phyloP scores from a whole-genome alignment of 2,329 filamentous ascomycete genomes.

The Phialocephala sp. region DNA sequence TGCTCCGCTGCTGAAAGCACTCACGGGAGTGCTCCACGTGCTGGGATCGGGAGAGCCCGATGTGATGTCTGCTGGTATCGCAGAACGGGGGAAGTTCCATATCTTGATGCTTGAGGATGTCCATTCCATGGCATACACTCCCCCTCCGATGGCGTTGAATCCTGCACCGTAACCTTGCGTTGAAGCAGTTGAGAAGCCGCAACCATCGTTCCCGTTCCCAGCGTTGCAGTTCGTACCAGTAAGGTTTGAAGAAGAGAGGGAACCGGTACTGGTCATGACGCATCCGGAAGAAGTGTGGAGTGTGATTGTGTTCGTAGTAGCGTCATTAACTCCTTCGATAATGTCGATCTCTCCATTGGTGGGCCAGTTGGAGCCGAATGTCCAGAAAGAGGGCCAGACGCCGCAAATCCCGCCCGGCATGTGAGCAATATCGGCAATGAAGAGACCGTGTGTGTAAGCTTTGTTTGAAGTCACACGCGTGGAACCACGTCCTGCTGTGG shows the following conservation, averaged over 20 bases:
- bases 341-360: slow-evolving; percentile 77
- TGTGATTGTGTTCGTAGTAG: slow-evolving; percentile 64
- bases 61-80: slow-evolving; percentile 68
- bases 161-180: slow-evolving; percentile 66
- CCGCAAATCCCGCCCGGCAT: slow-evolving; percentile 64
- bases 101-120: slow-evolving; percentile 72
- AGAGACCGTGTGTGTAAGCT: slow-evolving; percentile 59
- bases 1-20: slow-evolving; percentile 61
- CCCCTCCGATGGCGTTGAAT: slow-evolving; percentile 74
- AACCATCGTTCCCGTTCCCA: slow-evolving; percentile 59
- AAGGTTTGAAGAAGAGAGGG: slow-evolving; percentile 49
- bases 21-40: slow-evolving; percentile 72
- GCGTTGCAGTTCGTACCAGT: slow-evolving; percentile 62
- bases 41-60: slow-evolving; percentile 65
- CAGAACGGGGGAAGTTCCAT: slow-evolving; percentile 78
- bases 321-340: slow-evolving; percentile 75
- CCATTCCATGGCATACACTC: slow-evolving; percentile 80
- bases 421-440: slow-evolving; percentile 63
- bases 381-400: slow-evolving; percentile 63
- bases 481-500: slow-evolving; percentile 67
- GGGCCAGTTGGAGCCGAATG: slow-evolving; percentile 67
- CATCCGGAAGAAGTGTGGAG: slow-evolving; percentile 71
- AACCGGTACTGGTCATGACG: slow-evolving; percentile 56
- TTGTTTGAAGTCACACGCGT: slow-evolving; percentile 67
- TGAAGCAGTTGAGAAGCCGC: slow-evolving; percentile 58